Evolutionary conservation across 495 filamentous ascomycete genomes (phyloP), one percentile per base, ranked within the genome.

Genomic region (Penicillium mononematosum): DNA sequence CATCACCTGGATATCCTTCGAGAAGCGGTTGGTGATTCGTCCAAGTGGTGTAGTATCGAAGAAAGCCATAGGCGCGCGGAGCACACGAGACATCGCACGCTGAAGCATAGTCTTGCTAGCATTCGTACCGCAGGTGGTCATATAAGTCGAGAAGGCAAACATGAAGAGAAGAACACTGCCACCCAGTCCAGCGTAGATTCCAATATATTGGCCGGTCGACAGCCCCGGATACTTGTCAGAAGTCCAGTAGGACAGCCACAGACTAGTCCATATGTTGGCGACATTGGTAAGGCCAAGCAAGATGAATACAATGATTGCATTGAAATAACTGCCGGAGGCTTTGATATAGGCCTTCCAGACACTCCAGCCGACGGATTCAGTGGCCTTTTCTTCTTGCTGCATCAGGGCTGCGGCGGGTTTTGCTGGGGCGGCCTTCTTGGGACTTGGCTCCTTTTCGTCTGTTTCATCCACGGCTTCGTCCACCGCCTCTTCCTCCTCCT

Each of bases 1-100:
- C 91, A 98, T 95, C 32, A 89, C 87, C 64, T 96, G 88, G 45
- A 97, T 87, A 70, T 98, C 94, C 64, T 92, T 91, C 4, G 92
- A 93, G 74, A 98, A 98, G 20, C 94, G 89, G 67, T 98, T 98
- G 9, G 91, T 94, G 67, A 98, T 96, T 24, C 94, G 86, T n/a
- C 94, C 94, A 1, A 97, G 76, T 1, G 94, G 94, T 0, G 94
- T 98, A 0, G 93, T 97, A 61, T 97, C 94, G 76, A 98, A 97
- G 78, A 98, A 98, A 4, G 87, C 87, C 92, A 98, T 96, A 0
- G 94, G 94, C 0, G 94, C 93, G 46, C 92, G 83, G 41, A 98
- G 78, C 1, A 91, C 89, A 43, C 87, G 83, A 11, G 72, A 80
- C 75, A 97, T 88, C 22, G 94, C 92, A n/a, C 84, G 75, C 11